Evolutionary conservation across 2,329 filamentous ascomycete genomes (phyloP).

Genomic region (Lojkania enalia): DNA sequence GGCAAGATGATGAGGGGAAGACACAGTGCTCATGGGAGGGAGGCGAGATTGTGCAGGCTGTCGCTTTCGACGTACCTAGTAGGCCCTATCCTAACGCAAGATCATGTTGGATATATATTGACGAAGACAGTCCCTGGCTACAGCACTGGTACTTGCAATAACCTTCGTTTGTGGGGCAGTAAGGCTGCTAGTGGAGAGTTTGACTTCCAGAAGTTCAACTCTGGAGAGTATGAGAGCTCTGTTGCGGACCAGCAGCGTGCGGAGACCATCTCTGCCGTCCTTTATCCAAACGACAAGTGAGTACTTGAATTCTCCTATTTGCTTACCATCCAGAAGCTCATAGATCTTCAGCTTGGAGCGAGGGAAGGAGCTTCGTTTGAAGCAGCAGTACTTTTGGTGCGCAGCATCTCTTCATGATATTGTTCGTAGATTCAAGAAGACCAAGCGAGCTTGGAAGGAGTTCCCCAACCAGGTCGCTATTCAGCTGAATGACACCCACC

Average conservation of each 20-base stretch:
- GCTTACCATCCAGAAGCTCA: constrained; percentile 13
- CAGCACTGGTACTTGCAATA: constrained; percentile 88
- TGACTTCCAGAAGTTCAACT: constrained; percentile 99
- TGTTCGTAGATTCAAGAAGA: constrained; percentile 97
- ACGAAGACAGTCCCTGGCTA: constrained; percentile 79
- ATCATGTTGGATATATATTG: constrained; percentile 9
- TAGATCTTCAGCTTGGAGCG: constrained; percentile 67
- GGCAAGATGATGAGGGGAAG: constrained; percentile 73
- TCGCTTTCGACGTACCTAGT: constrained; percentile 82
- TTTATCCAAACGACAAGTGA: constrained; percentile 93
- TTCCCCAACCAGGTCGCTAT: constrained; percentile 96
- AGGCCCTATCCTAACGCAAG: constrained; percentile 11
- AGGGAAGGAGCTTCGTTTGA: constrained; percentile 94
- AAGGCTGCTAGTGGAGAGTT: constrained; percentile 97
- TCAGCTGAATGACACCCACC: constrained; percentile 97
- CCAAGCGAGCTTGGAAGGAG: constrained; percentile 84
- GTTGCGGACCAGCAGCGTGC: constrained; percentile 97
- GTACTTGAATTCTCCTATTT: constrained; percentile 5
- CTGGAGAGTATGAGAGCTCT: constrained; percentile 94
- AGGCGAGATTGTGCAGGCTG: constrained; percentile 87
- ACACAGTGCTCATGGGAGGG: constrained; percentile 80
- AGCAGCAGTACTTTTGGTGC: constrained; percentile 99
- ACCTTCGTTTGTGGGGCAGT: constrained; percentile 94
- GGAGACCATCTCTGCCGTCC: constrained; percentile 96
- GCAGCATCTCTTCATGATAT: constrained; percentile 96